These are phyloP conservation scores for Begonia fuchsioides DNA, from an alignment of 306 rosid species.

Conservation along the genomic window DNA sequence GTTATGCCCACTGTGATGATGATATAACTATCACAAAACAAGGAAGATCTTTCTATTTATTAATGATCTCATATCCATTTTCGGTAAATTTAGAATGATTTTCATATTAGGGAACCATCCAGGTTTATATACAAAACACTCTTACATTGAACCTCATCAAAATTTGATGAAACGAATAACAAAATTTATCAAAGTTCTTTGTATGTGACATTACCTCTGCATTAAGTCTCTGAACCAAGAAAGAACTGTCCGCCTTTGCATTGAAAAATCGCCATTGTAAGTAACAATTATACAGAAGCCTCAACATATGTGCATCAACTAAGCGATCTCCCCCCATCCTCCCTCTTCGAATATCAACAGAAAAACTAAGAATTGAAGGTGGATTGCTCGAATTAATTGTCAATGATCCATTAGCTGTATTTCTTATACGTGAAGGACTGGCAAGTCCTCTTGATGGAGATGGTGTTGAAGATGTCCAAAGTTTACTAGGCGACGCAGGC, in stretches of 20 bases:
- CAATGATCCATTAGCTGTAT: constrained; percentile 36
- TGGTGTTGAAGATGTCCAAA: constrained; percentile 50
- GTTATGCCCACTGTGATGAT: too few relatives aligned
- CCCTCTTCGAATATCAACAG: constrained; percentile 84
- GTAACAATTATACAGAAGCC: constrained; percentile 83
- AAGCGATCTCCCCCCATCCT: constrained; percentile 91
- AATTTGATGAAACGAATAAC: background rate
- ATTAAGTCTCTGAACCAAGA: constrained; percentile 64
- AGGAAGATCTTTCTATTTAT: too few relatives aligned
- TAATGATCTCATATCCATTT: too few relatives aligned
- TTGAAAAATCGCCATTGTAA: constrained; percentile 95
- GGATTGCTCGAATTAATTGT: constrained; percentile 35
- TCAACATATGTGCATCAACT: constrained; percentile 76
- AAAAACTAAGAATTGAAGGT: constrained; percentile 85
- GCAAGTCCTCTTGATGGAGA: constrained; percentile 63
- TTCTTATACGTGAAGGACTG: constrained; percentile 81
- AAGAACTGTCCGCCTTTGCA: constrained; percentile 90
- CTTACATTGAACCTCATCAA: background rate
- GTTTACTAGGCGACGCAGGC: constrained; percentile 81
- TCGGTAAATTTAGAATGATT: too few relatives aligned
- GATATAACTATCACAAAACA: too few relatives aligned
- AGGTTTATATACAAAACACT: too few relatives aligned
- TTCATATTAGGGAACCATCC: too few relatives aligned
- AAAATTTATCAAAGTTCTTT: background rate
- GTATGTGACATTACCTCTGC: constrained; percentile 52